Percentiles rank a stretch among this genome's conserved stretches.
Conservation (phyloP, 2,329 filamentous ascomycete genomes). For the Aspergillus novofumigatus region DNA sequence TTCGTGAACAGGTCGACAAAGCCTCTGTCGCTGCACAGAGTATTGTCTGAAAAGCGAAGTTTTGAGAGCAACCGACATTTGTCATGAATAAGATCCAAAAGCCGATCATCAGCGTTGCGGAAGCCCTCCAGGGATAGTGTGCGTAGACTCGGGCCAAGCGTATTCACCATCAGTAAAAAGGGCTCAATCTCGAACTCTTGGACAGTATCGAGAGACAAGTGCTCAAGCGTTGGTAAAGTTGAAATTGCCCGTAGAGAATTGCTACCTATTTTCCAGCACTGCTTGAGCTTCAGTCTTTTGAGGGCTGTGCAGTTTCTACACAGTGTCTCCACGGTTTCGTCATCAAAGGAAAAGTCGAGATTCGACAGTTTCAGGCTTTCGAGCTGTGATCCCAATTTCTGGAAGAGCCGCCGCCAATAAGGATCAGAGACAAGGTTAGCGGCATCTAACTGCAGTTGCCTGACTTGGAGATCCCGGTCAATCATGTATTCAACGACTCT, state of each 20-base stretch:
- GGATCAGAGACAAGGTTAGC: slow-evolving; percentile 76
- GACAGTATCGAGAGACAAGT: slow-evolving; percentile 69
- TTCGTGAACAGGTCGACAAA: slow-evolving; percentile 68
- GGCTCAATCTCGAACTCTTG: slow-evolving; percentile 52
- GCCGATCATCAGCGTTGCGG: slow-evolving; percentile 59
- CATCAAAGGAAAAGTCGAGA: slow-evolving; percentile 75
- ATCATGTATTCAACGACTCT: slow-evolving; percentile 75
- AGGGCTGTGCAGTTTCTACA: slow-evolving; percentile 63
- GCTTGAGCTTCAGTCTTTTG: slow-evolving; percentile 70
- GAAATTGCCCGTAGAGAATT: slow-evolving; percentile 63
- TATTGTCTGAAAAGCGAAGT: slow-evolving; percentile 75
- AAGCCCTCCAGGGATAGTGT: slow-evolving; percentile 76
- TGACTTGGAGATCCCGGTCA: slow-evolving; percentile 64
- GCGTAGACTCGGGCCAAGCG: slow-evolving; percentile 62
- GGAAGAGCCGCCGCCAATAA: slow-evolving; percentile 69
- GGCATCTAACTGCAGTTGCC: slow-evolving; percentile 72
- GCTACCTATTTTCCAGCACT: slow-evolving; percentile 70
- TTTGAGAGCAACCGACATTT: slow-evolving; percentile 67
- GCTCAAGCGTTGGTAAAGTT: slow-evolving; percentile 60
- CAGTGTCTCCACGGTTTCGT: slow-evolving; percentile 63
- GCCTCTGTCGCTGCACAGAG: slow-evolving; percentile 68
- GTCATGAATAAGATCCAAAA: slow-evolving; percentile 67
- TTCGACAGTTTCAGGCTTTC: slow-evolving; percentile 73
- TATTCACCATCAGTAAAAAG: slow-evolving; percentile 58
- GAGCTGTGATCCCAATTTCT: slow-evolving; percentile 60